phyloP scores from a whole-genome alignment of 305 asterid species.

The Solanum hybrid region DNA sequence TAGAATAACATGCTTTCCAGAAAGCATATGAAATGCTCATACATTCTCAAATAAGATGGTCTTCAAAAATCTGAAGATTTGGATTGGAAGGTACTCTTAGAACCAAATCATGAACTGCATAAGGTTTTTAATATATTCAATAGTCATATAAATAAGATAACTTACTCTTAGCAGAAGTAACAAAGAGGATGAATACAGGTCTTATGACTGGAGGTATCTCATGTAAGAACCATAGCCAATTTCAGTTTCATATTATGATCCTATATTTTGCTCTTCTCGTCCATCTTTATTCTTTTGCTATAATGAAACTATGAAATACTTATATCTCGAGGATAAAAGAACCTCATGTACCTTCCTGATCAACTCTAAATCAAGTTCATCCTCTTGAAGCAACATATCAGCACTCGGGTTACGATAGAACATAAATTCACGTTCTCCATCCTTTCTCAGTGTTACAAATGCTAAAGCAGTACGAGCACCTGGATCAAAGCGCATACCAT shows the following conservation, averaged over 20 bases:
- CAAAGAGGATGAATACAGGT: background rate
- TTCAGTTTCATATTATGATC: background rate
- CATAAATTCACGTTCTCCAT: slow-evolving; percentile 98
- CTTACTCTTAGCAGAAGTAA: background rate
- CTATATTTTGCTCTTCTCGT: background rate
- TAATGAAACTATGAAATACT: background rate
- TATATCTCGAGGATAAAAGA: background rate
- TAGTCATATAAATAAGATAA: background rate
- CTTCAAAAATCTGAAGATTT: background rate
- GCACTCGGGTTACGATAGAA: slow-evolving; percentile 98
- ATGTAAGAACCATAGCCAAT: background rate
- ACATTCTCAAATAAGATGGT: background rate
- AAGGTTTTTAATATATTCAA: background rate
- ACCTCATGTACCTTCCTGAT: slow-evolving; percentile 60
- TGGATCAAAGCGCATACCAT: slow-evolving; percentile 90
- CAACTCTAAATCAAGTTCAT: slow-evolving; percentile 76
- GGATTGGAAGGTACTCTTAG: background rate
- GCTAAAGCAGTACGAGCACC: slow-evolving; percentile 98
- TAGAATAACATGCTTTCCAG: background rate
- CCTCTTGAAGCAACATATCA: slow-evolving; percentile 77
- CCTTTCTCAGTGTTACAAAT: slow-evolving; percentile 80
- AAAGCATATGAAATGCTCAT: background rate
- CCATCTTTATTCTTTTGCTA: background rate
- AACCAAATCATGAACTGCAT: background rate
- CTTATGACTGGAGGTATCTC: background rate